Evolutionary conservation across 768 basidiomycete species (phyloP), one percentile per base, ranked within the genome.

Genomic region (Suillus subluteus): DNA sequence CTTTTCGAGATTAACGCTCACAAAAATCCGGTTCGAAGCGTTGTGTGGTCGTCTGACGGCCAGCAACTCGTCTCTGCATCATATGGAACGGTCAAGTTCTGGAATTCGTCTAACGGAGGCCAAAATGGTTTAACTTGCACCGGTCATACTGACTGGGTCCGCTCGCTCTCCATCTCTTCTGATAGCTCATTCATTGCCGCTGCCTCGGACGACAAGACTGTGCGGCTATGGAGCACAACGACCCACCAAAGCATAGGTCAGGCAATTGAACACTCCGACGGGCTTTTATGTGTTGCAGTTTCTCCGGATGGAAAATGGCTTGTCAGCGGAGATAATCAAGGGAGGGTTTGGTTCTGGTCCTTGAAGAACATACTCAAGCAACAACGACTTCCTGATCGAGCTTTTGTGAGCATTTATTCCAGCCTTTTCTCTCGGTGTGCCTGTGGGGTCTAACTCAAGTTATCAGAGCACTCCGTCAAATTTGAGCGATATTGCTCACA

Each of bases 1-100:
- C 38, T 15, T 32, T 30, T 37, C 21, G 9, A 52, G 26, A 70
- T 76, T 66, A 67, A 78, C 44, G 75, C 48, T 26, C 48, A 50
- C 48, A 50, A 50, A 13, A 50, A 50, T 50, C 48, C 23, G 1
- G 48, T 50, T 50, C 48, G 23, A 50, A 50, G 48, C 6, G 48
- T 50, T 23, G 48, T 50, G 13, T 50, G 48, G 48, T 50, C 23
- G 13, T 26, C 48, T 26, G 48, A 50, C 23, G 13, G 48, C 23
- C 48, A 50, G 48, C 23, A 50, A 50, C 13, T 50, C 15, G 48
- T 13, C 48, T 50, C 48, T 50, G 48, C 48, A 13, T 50, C 48
- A 23, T 50, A 50, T 26, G 48, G 48, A 50, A 26, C 23, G 15
- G 6, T 50, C 48, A 50, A 26, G 12, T 26, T 50, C 6, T 50